phyloP scores from a whole-genome alignment of 2,329 filamentous ascomycete genomes.

The Ilyonectria sp. region DNA sequence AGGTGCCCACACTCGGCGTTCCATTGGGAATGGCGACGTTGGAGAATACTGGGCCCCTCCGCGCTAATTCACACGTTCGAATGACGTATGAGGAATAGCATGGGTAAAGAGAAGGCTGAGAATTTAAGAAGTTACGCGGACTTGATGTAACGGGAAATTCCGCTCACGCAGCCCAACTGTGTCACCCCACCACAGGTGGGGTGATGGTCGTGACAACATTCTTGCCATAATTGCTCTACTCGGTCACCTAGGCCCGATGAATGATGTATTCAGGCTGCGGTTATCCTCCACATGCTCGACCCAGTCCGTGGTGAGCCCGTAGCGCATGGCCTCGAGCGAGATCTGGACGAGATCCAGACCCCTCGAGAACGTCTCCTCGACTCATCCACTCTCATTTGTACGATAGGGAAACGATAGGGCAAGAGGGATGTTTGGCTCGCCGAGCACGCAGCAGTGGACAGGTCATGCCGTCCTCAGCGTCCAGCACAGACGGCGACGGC shows the following conservation, averaged over 20 bases:
- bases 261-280: background rate
- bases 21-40: too few species aligned
- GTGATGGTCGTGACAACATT: background rate
- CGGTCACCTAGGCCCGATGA: background rate
- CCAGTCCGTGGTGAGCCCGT: background rate
- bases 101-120: background rate
- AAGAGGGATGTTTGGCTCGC: background rate
- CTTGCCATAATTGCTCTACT: background rate
- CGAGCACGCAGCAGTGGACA: background rate
- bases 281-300: background rate
- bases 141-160: slow-evolving; percentile 5
- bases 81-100: too few species aligned
- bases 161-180: background rate
- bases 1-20: too few species aligned
- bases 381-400: background rate
- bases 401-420: background rate
- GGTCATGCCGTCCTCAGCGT: background rate
- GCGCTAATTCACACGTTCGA: too few species aligned
- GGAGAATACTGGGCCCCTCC: too few species aligned
- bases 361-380: background rate
- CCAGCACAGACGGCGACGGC: background rate
- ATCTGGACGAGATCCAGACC: background rate
- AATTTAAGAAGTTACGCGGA: background rate
- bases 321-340: background rate
- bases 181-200: background rate